Percentiles rank a stretch among this genome's conserved stretches.
Conservation (phyloP, 768 basidiomycete species). For the Agaricus blazei region DNA sequence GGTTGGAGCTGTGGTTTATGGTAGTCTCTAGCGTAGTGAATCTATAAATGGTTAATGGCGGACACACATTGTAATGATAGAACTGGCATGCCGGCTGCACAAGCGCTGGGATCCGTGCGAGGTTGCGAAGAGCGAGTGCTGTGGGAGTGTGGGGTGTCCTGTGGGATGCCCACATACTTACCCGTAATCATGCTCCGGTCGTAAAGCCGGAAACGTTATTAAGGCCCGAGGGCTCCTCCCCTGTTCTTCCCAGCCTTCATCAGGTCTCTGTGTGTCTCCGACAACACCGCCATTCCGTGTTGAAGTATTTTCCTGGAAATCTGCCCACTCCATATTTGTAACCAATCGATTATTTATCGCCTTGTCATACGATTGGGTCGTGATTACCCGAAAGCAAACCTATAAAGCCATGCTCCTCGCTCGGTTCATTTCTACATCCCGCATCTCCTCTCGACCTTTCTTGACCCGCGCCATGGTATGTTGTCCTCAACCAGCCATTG, state of each 20-base stretch:
- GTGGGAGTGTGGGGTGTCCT: too few species aligned
- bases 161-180: too few species aligned
- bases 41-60: conserved; percentile 23
- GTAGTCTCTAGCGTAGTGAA: conserved; percentile 64
- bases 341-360: conserved; percentile 12
- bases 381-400: conserved; percentile 18
- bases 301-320: not conserved
- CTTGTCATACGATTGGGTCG: conserved; percentile 35
- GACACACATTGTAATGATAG: too few species aligned
- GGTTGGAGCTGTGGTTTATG: conserved; percentile 78
- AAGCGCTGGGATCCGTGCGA: too few species aligned
- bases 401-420: conserved; percentile 41
- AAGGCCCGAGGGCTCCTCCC: not conserved
- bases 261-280: conserved; percentile 3
- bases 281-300: not conserved
- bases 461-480: conserved; percentile 50
- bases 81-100: too few species aligned
- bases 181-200: conserved; percentile 16
- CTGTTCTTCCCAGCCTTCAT: not conserved
- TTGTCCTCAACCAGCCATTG: conserved; percentile 8
- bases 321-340: not conserved
- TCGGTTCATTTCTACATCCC: conserved; percentile 36
- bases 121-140: too few species aligned
- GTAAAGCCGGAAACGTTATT: conserved; percentile 12
- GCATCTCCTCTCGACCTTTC: conserved; percentile 33